Conservation (phyloP, 1,139 yeast species). For the Yamadazyma trypodendri region DNA sequence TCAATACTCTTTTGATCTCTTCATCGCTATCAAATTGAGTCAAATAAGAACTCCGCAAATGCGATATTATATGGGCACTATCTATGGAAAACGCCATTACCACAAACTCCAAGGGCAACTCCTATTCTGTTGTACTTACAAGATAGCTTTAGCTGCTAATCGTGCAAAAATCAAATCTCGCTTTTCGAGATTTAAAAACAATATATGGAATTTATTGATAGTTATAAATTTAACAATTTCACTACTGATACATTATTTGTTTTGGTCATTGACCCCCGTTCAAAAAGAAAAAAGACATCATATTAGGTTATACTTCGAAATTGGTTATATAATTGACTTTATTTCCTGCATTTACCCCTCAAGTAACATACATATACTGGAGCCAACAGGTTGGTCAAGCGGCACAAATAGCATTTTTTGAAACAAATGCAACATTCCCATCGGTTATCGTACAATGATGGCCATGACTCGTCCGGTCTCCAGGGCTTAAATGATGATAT, state of each 20-base stretch:
- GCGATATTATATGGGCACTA: slow-evolving; percentile 28
- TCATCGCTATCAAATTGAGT: slow-evolving; percentile 28
- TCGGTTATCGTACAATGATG: slow-evolving; percentile 8
- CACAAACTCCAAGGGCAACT: neutral
- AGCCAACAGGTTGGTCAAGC: neutral
- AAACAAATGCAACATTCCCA: neutral
- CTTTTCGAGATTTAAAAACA: slow-evolving; percentile 1
- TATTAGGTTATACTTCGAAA: too few relatives aligned
- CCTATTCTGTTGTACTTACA: neutral
- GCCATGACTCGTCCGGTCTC: slow-evolving; percentile 13
- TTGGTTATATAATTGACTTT: too few relatives aligned
- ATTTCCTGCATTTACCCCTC: too few relatives aligned
- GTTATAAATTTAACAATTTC: neutral
- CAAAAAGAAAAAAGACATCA: neutral
- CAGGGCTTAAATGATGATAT: slow-evolving; percentile 32
- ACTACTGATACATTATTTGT: neutral
- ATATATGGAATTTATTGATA: slow-evolving; percentile 1
- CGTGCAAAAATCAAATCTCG: slow-evolving; percentile 2
- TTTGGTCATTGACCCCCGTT: neutral
- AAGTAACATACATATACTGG: neutral
- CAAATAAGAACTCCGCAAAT: slow-evolving; percentile 32
- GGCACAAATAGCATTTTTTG: too few relatives aligned
- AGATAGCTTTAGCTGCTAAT: neutral
- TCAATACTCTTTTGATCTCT: slow-evolving; percentile 23
- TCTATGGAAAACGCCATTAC: slow-evolving; percentile 41